Conservation (phyloP, 805 yeast species). For the Naumovozyma dairenensis region DNA sequence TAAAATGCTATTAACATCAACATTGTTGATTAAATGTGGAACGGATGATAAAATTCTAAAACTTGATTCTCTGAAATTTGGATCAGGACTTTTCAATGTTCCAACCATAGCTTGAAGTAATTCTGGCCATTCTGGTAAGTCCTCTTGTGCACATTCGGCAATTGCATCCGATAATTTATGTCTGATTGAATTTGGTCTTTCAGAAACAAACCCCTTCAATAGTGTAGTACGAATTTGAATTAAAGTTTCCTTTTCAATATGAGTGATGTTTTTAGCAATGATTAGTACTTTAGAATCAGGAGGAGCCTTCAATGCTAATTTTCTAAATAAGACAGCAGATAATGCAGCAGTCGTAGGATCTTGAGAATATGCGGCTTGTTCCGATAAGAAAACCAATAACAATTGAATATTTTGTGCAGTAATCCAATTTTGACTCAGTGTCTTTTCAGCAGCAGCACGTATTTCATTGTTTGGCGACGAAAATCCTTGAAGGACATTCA, state of each 20-base stretch:
- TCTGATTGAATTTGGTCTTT: constrained; percentile 66
- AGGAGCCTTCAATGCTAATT: constrained; percentile 75
- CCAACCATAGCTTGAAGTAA: constrained; percentile 63
- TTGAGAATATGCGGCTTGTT: constrained; percentile 59
- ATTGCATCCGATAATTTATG: constrained; percentile 92
- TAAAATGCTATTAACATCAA: constrained; percentile 44
- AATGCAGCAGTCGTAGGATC: constrained; percentile 55
- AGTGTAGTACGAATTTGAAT: constrained; percentile 55
- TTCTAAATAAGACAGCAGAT: constrained; percentile 81
- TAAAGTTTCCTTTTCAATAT: constrained; percentile 47
- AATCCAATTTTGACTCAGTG: constrained; percentile 70
- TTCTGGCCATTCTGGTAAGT: constrained; percentile 62
- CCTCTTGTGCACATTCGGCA: constrained; percentile 79
- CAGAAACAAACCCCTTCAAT: constrained; percentile 61
- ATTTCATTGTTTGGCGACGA: constrained; percentile 68
- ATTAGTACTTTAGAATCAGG: constrained; percentile 45
- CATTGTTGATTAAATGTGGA: constrained; percentile 64
- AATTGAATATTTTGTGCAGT: constrained; percentile 55
- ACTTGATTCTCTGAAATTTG: constrained; percentile 77
- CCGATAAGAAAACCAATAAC: constrained; percentile 68
- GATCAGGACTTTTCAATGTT: constrained; percentile 46
- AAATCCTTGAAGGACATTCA: constrained; percentile 52
- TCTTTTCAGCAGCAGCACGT: constrained; percentile 71
- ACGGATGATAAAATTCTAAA: constrained; percentile 80
- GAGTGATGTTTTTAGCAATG: constrained; percentile 71